Conservation (phyloP, 257 asterid species). For the Nicotiana attenuata region DNA sequence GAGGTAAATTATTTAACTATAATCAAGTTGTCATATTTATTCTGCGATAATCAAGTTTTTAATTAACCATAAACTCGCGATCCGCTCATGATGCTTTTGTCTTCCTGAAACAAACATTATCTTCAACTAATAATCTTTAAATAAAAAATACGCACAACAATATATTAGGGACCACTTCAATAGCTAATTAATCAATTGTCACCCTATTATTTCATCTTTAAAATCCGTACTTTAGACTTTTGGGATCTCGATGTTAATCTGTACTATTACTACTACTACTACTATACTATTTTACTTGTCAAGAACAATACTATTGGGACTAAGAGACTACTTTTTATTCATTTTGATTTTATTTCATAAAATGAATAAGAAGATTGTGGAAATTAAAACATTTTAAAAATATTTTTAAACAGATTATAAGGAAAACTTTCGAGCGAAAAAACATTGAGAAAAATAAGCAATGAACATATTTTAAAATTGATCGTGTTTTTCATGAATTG, state of each 20-base stretch:
- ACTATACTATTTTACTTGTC: neutral
- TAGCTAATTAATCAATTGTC: neutral
- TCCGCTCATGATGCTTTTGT: neutral
- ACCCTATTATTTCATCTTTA: neutral
- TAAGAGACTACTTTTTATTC: neutral
- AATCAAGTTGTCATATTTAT: neutral
- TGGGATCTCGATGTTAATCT: constrained; percentile 16
- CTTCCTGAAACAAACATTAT: neutral
- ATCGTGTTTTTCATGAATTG: no score
- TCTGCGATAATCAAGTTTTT: neutral
- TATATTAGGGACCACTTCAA: neutral
- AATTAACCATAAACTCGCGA: neutral
- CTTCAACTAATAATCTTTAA: neutral
- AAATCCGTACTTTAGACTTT: neutral
- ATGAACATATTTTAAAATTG: no score
- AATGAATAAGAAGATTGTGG: neutral
- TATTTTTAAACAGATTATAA: neutral
- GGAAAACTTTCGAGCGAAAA: no score
- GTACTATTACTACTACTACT: neutral
- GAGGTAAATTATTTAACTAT: neutral
- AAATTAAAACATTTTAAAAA: neutral
- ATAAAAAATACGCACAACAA: neutral
- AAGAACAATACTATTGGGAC: neutral
- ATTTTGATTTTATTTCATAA: neutral
- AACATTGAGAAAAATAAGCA: no score